Evolutionary conservation across 2,329 filamentous ascomycete genomes (phyloP), one percentile per base, ranked within the genome.

Genomic region (Leptographium wingfieldii): DNA sequence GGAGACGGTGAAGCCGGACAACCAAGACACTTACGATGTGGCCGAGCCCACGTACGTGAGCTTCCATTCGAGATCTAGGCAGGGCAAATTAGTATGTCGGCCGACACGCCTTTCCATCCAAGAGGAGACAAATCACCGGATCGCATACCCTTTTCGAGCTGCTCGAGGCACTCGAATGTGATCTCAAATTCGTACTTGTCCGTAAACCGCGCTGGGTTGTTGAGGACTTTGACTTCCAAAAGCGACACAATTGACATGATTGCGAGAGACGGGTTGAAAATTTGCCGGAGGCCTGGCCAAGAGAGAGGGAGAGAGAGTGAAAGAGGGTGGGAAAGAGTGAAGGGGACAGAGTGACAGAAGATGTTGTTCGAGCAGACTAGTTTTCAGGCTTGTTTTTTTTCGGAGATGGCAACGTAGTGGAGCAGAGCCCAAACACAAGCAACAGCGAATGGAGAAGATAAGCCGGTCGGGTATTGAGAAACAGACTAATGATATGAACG

Each of bases 31-130:
- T 78, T 80, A 95, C 88, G 90, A 96, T 60, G 92, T 97, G 65
- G 95, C 94, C 67, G 94, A 99, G 69, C 94, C 95, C 71, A 99
- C 94, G 69, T 99, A 99, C 73, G 91, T 99, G 69, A 99, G 80
- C 76, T 99, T 99, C 94, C 94, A 99, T 76, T 99, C 94, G 63
- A 99, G 85, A 76, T 99, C 94, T 95, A 68, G 40, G 46, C 52
- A 46, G 12, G 38, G 46, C 48, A 59, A 33, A 33, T 38, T 33
- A 60, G 9, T 9, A 3, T 5, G 43, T 57, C 46, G 52, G 56
- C 27, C n/a, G 25, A 22, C 19, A 33, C 5, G 3, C 16, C 7
- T 5, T 10, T 19, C 55, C n/a, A 43, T 40, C n/a, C 3, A 19
- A 9, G 2, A 10, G 29, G 29, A 49, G 5, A 33, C 14, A 10